Base-by-base conservation (phyloP, 352 stramenopile genomes). In the Peronosclerospora sorghi region DNA sequence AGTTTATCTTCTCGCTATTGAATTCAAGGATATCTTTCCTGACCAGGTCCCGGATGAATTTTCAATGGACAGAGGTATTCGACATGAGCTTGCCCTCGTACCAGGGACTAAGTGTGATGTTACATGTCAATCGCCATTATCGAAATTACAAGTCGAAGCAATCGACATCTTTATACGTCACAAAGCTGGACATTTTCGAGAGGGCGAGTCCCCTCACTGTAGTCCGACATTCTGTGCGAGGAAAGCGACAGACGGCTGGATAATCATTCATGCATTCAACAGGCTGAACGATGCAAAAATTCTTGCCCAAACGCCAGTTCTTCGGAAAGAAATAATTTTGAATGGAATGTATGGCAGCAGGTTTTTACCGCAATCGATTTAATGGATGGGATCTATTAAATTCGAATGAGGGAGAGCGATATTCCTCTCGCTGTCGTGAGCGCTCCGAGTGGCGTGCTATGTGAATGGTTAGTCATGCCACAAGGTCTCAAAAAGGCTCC, bases 351-450 rank as follows among this genome's bases (percentile, higher is more conserved):
- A 6, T 10, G 26, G 26, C 6, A 30, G 26, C 26, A 30, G 26
- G 10, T n/a, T 30, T 30, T 30, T 35, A 56, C 27, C 27, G 24
- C 35, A 12, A 18, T 49, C 21, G 28, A 50, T 29, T 38, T 50
- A 12, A 41, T 50, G 17, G 47, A 56, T 49, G 53, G 42, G 7
- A 51, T 51, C 10, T 55, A 59, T 27, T 41, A 45, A 20, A 30
- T 58, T 21, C 38, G 56, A 17, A 54, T 62, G 45, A 14, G 42
- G 21, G 48, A 55, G 15, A 44, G 21, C 4, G 54, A 65, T 32
- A 56, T 68, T 1, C 48, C 48, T 4, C 39, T 65, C 1, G 66
- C 50, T 14, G 54, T 44, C 0, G 49, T 62, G 4, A 58, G 48
- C 36, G 63, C 51, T 8, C 55, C 51, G 0, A 59, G 48, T 19